These are phyloP conservation scores for Arthrobotrys sinensis DNA, from an alignment of 2,329 filamentous ascomycete species.

Conservation along the genomic window DNA sequence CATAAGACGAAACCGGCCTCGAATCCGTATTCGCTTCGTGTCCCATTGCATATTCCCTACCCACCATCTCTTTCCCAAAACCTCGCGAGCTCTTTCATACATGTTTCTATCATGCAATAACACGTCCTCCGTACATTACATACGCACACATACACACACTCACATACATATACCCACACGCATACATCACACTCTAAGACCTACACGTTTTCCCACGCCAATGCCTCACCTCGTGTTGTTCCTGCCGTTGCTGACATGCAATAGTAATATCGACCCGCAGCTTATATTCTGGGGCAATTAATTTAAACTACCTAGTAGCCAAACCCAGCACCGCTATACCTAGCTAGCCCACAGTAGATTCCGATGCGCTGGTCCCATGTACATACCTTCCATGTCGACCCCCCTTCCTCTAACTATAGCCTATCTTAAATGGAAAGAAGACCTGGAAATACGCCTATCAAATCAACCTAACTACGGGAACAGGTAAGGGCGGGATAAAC, in stretches of 20 bases:
- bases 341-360: conserved; percentile 1
- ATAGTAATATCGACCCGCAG: conserved; percentile 41
- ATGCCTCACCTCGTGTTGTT: conserved; percentile 31
- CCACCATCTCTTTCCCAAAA: background rate
- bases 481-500: conserved; percentile 10
- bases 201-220: conserved; percentile 19
- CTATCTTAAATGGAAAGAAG: conserved; percentile 7
- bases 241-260: conserved; percentile 42
- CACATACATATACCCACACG: background rate
- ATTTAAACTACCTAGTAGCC: conserved; percentile 12
- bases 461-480: background rate
- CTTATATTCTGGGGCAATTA: conserved; percentile 49
- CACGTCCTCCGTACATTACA: conserved; percentile 23
- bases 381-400: background rate
- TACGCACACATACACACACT: background rate
- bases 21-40: conserved; percentile 33
- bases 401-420: background rate
- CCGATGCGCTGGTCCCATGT: conserved; percentile 40
- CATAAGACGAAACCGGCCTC: conserved; percentile 34
- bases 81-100: conserved; percentile 23
- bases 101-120: conserved; percentile 17
- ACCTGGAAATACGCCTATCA: conserved; percentile 17
- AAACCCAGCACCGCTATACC: conserved; percentile 4
- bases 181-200: background rate
- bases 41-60: conserved; percentile 17